Evolutionary conservation across 2,329 filamentous ascomycete species (phyloP), one percentile per base, ranked within the genome.

Genomic region (Plenodomus lindquistii): DNA sequence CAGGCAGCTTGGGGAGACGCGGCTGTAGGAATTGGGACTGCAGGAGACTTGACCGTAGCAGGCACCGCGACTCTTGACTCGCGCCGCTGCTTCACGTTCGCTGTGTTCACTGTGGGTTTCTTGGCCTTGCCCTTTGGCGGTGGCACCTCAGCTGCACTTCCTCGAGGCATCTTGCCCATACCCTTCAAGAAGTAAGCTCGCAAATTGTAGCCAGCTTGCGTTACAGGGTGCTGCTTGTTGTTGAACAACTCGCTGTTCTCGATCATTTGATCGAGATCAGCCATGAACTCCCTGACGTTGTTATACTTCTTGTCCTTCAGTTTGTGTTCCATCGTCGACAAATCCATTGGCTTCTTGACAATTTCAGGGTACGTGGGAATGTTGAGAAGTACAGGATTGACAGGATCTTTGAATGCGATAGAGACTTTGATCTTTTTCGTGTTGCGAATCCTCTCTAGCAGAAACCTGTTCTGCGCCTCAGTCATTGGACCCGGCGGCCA

Each of bases 371-470:
- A 88, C 2, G 84, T 85, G 45, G 89, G 91, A 35, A 97, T 84
- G 21, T 77, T 79, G 35, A 96, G 81, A 72, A 88, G 89, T 19
- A 93, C 76, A 34, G 81, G 83, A 67, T 89, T 82, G 7, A 97
- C 94, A 0, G 94, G 87, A 36, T 85, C 81, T 55, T 84, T 81
- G 76, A 96, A 97, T 45, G 87, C 82, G 6, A 76, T 75, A 2
- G 93, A 89, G 50, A 86, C 84, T 69, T 93, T 91, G 39, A 90
- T 92, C 73, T 96, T 94, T 76, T 95, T 96, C 47, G 93, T 80
- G 43, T 87, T 85, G 24, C 85, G 86, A 42, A 93, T 75, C 24
- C 86, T 80, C 52, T 85, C 83, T 27, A 86, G 74, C 37, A 89
- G 78, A 58, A 85, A 85, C 43, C 82, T 82, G 47, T 78, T 79